Base-by-base conservation (phyloP, 306 rosid species). In the Dalbergia cultrata region DNA sequence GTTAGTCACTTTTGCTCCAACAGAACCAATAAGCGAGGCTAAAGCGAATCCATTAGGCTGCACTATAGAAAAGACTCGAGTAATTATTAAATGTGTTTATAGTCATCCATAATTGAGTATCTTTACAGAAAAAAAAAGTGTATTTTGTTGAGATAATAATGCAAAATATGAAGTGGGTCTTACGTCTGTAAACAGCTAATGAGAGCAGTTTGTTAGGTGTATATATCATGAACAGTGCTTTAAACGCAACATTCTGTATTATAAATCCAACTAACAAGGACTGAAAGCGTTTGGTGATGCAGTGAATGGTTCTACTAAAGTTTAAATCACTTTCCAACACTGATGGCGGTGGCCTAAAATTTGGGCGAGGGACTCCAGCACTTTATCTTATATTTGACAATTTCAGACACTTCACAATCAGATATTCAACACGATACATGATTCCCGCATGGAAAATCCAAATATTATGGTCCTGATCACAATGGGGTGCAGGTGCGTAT, bases 401-500 rank as follows among this genome's bases (percentile, higher is more conserved):
- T 22, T 11, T 57, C 13, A 67, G 13, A 75, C 37, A 50, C 68
- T 63, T 74, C 87, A 21, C 86, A 45, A 19, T 83, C 86, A 45
- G 45, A 82, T 59, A 14, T 67, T 70, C 5, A 64, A 52, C n/a
- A 69, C 16, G 76, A 59, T 57, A 58, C 35, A 77, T 33, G 45
- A 77, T 63, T 68, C 53, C 44, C 47, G 68, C 49, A 57, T 18
- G 57, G 66, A 53, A 58, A 52, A 35, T 64, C 66, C 22, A 70
- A 54, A 66, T 16, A 22, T 39, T 79, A 43, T 62, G 76, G 78
- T 76, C 67, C 21, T 61, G 76, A 79, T 77, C 80, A 73, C 72
- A 70, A 65, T 47, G 68, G 79, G 80, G 74, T 78, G 67, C 63
- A 74, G 80, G 63, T 44, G 62, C 79, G 58, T 70, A 76, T 62